Conservation (phyloP, 2,329 filamentous ascomycete species). For the Colletotrichum sp. region DNA sequence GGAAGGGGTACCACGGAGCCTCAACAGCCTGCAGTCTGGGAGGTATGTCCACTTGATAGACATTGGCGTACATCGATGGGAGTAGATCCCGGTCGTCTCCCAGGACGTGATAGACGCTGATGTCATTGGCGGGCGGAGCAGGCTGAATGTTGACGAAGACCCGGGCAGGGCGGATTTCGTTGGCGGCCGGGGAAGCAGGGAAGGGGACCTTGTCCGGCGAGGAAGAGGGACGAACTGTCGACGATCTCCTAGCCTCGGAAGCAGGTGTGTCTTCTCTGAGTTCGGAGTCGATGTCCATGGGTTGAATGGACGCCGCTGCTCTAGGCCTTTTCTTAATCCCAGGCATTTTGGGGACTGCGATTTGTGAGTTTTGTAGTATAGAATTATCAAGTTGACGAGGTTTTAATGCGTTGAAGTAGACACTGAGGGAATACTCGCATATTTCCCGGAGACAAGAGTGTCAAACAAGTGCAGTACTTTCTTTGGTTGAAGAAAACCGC, state of each 20-base stretch:
- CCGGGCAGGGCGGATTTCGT: neutral
- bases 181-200: no score
- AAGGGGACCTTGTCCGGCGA: neutral
- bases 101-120: neutral
- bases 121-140: neutral
- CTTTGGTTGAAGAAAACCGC: neutral
- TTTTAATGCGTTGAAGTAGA: fast-evolving
- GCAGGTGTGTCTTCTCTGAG: neutral
- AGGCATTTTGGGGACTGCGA: neutral
- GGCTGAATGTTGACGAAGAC: neutral
- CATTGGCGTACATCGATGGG: neutral
- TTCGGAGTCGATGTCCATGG: neutral
- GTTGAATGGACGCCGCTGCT: neutral
- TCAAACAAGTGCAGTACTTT: neutral
- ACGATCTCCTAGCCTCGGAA: neutral
- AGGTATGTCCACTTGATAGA: neutral
- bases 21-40: neutral
- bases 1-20: neutral
- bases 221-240: neutral
- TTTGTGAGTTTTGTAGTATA: neutral
- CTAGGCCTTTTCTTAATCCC: neutral
- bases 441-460: fast-evolving
- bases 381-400: neutral
- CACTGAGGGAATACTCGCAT: neutral
- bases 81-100: neutral